Percentiles rank a stretch among this genome's conserved stretches.
phyloP scores from a whole-genome alignment of 331 rosid species.

The Quercus lobata region DNA sequence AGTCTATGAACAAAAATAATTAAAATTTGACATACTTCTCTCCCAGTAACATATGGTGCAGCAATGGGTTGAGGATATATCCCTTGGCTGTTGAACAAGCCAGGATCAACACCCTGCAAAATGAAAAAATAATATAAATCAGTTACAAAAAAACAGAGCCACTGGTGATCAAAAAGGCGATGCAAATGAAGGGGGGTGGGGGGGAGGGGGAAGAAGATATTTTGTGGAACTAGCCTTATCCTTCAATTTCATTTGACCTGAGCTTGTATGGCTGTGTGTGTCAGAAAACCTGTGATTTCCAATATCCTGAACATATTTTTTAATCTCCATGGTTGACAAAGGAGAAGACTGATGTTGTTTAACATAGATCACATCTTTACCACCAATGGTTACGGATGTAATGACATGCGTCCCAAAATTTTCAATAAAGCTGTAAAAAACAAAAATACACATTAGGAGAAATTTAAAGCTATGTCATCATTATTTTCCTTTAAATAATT shows the following conservation, averaged over 20 bases:
- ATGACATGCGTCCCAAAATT: conserved; percentile 88
- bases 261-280: conserved; percentile 46
- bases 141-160: background rate
- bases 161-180: background rate
- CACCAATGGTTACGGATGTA: conserved; percentile 82
- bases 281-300: conserved; percentile 81
- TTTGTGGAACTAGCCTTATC: conserved; percentile 75
- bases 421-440: conserved; percentile 75
- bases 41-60: conserved; percentile 68
- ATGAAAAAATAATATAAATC: background rate
- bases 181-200: background rate
- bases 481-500: conserved; percentile 16
- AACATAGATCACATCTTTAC: conserved; percentile 86
- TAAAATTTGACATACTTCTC: conserved; percentile 60
- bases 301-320: conserved; percentile 70
- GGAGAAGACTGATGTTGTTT: conserved; percentile 82
- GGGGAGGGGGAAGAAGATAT: background rate
- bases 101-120: conserved; percentile 68
- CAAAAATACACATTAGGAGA: conserved; percentile 22
- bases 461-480: conserved; percentile 9
- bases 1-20: conserved; percentile 9
- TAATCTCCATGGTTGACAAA: conserved; percentile 69
- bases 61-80: conserved; percentile 83
- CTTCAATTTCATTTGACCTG: conserved; percentile 68
- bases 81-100: conserved; percentile 85